Conservation (phyloP, 2,329 filamentous ascomycete species). For the Rutstroemia sp. region DNA sequence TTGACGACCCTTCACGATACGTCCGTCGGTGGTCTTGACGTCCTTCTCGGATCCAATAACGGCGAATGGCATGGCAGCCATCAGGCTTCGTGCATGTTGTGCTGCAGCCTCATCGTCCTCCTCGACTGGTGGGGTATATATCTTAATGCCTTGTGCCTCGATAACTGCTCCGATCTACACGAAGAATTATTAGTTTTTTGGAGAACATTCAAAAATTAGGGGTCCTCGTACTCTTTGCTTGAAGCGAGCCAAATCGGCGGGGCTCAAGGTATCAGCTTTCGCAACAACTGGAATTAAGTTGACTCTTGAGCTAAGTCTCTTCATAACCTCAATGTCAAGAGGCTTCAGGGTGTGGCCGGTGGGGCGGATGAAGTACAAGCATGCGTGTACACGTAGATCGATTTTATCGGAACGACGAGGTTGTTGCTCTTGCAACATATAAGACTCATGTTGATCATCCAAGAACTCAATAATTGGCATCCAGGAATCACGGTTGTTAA, state of each 20-base stretch:
- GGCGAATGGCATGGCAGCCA: slow-evolving; percentile 96
- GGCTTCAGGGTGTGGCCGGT: slow-evolving; percentile 98
- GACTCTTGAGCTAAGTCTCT: slow-evolving; percentile 94
- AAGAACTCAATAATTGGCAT: slow-evolving; percentile 99
- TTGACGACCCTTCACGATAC: slow-evolving; percentile 97
- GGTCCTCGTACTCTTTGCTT: slow-evolving; percentile 73
- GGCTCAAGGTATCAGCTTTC: slow-evolving; percentile 97
- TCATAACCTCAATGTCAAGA: slow-evolving; percentile 99
- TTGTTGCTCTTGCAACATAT: slow-evolving; percentile 99
- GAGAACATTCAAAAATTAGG: background rate
- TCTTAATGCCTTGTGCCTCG: slow-evolving; percentile 98
- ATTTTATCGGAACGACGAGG: slow-evolving; percentile 98
- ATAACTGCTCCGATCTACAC: slow-evolving; percentile 84
- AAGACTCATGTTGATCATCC: slow-evolving; percentile 99
- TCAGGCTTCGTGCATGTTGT: slow-evolving; percentile 87
- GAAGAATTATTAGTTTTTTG: slow-evolving; percentile 24
- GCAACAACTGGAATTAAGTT: slow-evolving; percentile 98
- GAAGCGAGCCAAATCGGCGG: slow-evolving; percentile 83
- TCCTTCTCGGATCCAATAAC: slow-evolving; percentile 99
- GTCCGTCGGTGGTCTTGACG: slow-evolving; percentile 90
- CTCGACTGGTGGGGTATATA: slow-evolving; percentile 95
- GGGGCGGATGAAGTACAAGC: slow-evolving; percentile 97
- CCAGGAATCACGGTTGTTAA: slow-evolving; percentile 99
- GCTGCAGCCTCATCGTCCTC: slow-evolving; percentile 97
- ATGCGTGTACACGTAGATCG: slow-evolving; percentile 95